Evolutionary conservation across 2,329 filamentous ascomycete species (phyloP), one percentile per base, ranked within the genome.

Genomic region (Moelleriella libera): DNA sequence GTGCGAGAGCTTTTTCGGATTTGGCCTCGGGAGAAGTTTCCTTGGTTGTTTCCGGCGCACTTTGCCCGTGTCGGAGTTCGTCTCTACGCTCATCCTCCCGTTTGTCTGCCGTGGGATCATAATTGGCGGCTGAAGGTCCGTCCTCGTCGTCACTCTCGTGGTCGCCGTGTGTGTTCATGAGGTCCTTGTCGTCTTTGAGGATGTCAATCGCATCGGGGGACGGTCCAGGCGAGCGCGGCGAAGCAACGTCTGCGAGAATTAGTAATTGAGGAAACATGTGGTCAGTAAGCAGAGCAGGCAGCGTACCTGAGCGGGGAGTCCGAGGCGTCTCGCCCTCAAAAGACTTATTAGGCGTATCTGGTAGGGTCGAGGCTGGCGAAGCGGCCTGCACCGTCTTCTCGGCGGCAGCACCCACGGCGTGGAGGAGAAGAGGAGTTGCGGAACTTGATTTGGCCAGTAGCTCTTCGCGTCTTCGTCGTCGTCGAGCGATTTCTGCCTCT

Each of bases 91-190:
- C 79, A 55, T 95, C 88, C 62, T 94, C 86, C 61, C 83, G 74
- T 85, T 90, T 92, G 60, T 96, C 89, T 54, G 82, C 72, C 1
- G 82, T 92, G 1, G 89, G 89, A 59, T 95, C 87, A 61, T 95
- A 95, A 63, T 95, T 87, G 50, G 88, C 88, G 43, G 89, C 89
- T n/a, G 88, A 95, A 5, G 86, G 85, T 6, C 83, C 87, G 57
- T 92, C 83, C 52, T 78, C 75, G 2, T 71, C 69, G 9, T 59
- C 53, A 12, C 52, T 51, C 45, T 68, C 66, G 41, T 56, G 56
- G 52, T 69, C 64, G 37, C 67, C 70, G 55, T 78, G 73, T 5
- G 60, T 69, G 58, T 86, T 85, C 63, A 80, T 77, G 53, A 87
- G 71, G 53, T 82, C 77, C 48, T 78, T 21, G 21, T 21, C 72